phyloP scores from a whole-genome alignment of 306 rosid species.

The Quercus engelmannii region DNA sequence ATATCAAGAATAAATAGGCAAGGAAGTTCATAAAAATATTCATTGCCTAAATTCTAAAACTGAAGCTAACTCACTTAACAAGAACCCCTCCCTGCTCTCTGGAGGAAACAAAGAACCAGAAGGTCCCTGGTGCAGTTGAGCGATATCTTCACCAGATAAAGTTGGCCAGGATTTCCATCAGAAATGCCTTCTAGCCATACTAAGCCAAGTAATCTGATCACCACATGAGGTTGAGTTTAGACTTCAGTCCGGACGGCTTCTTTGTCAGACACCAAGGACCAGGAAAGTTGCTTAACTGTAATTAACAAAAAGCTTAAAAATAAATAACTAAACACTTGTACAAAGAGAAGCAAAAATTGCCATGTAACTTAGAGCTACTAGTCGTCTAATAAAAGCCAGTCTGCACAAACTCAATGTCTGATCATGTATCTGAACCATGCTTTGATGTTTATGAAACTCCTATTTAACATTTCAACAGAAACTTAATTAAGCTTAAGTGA shows the following conservation, averaged over 20 bases:
- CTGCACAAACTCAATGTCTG: not conserved
- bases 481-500: not conserved
- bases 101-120: not conserved
- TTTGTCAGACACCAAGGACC: constrained; percentile 72
- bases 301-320: constrained; percentile 5
- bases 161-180: not conserved
- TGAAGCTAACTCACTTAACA: not conserved
- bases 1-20: not conserved
- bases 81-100: not conserved
- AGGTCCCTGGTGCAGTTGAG: not conserved
- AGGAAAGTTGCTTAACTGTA: constrained; percentile 86
- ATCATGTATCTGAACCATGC: not conserved
- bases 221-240: constrained; percentile 54
- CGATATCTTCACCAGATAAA: not conserved
- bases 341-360: not conserved
- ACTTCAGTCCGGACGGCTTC: constrained; percentile 61
- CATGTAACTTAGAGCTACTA: not conserved
- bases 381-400: not conserved
- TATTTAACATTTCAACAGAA: not conserved
- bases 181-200: not conserved
- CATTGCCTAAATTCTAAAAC: not conserved
- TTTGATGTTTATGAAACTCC: not conserved
- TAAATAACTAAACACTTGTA: not conserved
- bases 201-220: constrained; percentile 27
- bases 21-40: not conserved